Conservation (phyloP, 2,329 filamentous ascomycete genomes). For the Fusarium sp. region DNA sequence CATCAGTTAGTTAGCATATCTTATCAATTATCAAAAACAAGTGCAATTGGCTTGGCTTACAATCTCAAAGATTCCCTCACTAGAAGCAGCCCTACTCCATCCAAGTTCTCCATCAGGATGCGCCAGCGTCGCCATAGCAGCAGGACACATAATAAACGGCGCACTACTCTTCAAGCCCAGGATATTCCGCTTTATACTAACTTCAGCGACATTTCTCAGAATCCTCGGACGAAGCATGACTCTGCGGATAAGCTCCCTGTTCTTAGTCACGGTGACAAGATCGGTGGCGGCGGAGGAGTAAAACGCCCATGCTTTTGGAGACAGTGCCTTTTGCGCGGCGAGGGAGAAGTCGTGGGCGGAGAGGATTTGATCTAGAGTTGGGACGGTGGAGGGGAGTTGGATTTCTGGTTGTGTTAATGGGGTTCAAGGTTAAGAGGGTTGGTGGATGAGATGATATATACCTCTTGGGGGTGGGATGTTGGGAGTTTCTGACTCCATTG, state of each 20-base stretch:
- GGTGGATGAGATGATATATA: constrained; percentile 5
- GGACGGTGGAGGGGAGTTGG: constrained; percentile 31
- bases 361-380: constrained; percentile 43
- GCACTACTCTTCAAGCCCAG: constrained; percentile 64
- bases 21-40: too few species aligned
- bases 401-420: constrained; percentile 26
- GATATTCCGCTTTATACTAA: constrained; percentile 66
- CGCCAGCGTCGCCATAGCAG: constrained; percentile 73
- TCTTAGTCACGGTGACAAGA: constrained; percentile 68
- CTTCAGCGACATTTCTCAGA: constrained; percentile 66
- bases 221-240: constrained; percentile 72
- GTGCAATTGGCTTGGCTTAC: too few species aligned
- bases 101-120: constrained; percentile 72
- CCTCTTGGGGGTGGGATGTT: constrained; percentile 46
- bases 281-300: constrained; percentile 76
- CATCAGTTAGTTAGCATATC: not conserved
- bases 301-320: constrained; percentile 77
- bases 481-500: constrained; percentile 48
- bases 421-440: not conserved
- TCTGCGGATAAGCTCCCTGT: constrained; percentile 65
- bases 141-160: constrained; percentile 74
- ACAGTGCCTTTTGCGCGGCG: constrained; percentile 67
- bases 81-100: constrained; percentile 48
- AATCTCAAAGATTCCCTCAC: constrained; percentile 48
- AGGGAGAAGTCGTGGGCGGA: constrained; percentile 68